Evolutionary conservation across 345 rosid species (phyloP), one percentile per base, ranked within the genome.

Genomic region (Moricandia moricandioides): DNA sequence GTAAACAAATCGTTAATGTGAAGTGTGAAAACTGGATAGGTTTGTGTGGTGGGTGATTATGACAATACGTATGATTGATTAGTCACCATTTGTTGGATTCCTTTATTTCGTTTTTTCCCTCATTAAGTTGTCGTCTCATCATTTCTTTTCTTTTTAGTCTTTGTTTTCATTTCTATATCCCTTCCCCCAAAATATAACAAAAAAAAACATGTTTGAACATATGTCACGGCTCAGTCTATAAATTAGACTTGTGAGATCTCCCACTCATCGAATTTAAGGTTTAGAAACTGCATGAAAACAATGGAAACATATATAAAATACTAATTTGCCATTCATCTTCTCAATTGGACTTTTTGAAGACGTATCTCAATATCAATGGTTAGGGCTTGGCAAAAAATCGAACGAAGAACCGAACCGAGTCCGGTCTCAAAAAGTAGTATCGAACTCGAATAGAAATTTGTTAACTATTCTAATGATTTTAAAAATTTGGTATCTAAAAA

Each of bases 61-160:
- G 75, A 70, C 75, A 7, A 57, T 64, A 10, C 80, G 61, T 70
- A 55, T 77, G 71, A 70, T 77, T 77, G 71, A 70, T 77, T 70
- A 77, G 54, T 77, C 80, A 64, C 75, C 14, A 24, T 63, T 63
- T 70, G 31, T 7, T 70, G 9, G 59, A 69, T 76, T 64, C 71
- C 71, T 64, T 70, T n/a, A 40, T 43, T 70, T 64, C 80, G 43
- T 62, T 30, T 61, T 30, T 61, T 31, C 66, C 75, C 71, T 76
- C 66, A 2, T 10, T 45, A 40, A 62, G 13, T 69, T 54, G 75
- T 76, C 79, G 34, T 26, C 70, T 69, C 74, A 34, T 67, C 62
- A 67, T 52, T 69, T 62, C 5, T 24, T 75, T 35, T 31, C 14
- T 7, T 72, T 43, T 16, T 45, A 9, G 39, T 39, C 12, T 71